Evolutionary conservation across 2,329 filamentous ascomycete species (phyloP).

Genomic region (Zymoseptoria crescenta): DNA sequence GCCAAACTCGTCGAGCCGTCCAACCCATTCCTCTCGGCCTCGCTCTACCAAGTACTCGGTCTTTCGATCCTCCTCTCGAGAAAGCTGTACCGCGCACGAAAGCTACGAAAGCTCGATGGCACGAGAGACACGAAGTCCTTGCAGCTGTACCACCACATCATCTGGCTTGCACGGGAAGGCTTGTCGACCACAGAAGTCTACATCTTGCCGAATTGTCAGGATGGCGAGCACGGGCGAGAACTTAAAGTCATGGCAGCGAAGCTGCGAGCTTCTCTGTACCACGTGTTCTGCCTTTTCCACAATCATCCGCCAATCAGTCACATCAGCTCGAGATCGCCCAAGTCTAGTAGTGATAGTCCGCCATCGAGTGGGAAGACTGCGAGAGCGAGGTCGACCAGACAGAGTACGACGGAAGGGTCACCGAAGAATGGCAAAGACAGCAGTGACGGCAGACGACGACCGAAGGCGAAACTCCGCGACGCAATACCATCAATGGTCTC

Average conservation of each 20-base stretch:
- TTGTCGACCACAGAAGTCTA: constrained; percentile 78
- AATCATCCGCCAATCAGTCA: constrained; percentile 73
- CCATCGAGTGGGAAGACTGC: constrained; percentile 18
- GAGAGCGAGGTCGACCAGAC: constrained; percentile 10
- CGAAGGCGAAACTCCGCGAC: constrained; percentile 37
- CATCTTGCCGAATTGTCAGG: constrained; percentile 64
- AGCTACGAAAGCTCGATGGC: constrained; percentile 71
- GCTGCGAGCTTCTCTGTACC: constrained; percentile 86
- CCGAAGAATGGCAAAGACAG: constrained; percentile 15
- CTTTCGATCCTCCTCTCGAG: constrained; percentile 81
- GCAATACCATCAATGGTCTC: constrained; percentile 42
- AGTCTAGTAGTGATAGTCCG: constrained; percentile 15
- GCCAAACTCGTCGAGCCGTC: constrained; percentile 70
- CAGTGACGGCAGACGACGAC: constrained; percentile 13
- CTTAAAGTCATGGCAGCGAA: constrained; percentile 87
- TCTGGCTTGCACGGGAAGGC: constrained; percentile 92
- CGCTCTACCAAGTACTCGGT: constrained; percentile 85
- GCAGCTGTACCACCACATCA: constrained; percentile 79
- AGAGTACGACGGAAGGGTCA: constrained; percentile 14
- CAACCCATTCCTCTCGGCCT: constrained; percentile 70
- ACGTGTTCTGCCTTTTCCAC: constrained; percentile 94
- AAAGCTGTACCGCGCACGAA: constrained; percentile 74
- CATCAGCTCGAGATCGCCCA: constrained; percentile 31
- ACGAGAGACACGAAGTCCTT: constrained; percentile 71
- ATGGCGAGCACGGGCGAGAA: constrained; percentile 65